Evolutionary conservation across 1,284 basidiomycete species (phyloP).

Genomic region (Apiotrichum laibachii): DNA sequence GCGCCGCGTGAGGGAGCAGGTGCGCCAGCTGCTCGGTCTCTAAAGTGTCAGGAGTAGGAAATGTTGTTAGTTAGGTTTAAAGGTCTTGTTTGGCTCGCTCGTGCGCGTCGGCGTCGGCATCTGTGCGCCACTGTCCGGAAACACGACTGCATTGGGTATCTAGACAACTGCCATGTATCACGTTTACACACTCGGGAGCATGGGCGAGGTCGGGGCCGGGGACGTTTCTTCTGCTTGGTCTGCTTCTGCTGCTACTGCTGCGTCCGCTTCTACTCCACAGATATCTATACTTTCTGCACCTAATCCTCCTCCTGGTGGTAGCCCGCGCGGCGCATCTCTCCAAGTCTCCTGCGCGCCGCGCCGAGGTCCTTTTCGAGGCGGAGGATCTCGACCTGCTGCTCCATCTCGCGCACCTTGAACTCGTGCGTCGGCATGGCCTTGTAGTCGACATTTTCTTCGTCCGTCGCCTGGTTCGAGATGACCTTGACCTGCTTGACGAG

Average conservation of each 20-base stretch:
- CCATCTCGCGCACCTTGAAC: conserved; percentile 98
- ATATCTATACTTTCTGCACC: neutral
- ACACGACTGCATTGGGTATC: conserved; percentile 11
- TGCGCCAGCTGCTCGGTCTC: conserved; percentile 54
- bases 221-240: neutral
- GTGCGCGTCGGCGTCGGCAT: neutral
- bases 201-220: too few species aligned
- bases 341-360: conserved; percentile 77
- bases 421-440: conserved; percentile 89
- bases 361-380: conserved; percentile 94
- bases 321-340: conserved; percentile 84
- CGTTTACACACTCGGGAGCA: neutral
- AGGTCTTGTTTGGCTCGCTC: too few species aligned
- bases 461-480: conserved; percentile 75
- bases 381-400: conserved; percentile 97
- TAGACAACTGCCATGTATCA: conserved; percentile 13
- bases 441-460: conserved; percentile 83
- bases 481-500: conserved; percentile 96
- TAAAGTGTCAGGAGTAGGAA: conserved; percentile 15
- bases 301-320: conserved; percentile 54
- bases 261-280: neutral
- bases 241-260: neutral
- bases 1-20: conserved; percentile 53
- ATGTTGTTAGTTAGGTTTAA: too few species aligned
- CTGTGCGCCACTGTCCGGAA: neutral